Conservation (phyloP, 2,329 filamentous ascomycete genomes). For the Penicillium sp. region DNA sequence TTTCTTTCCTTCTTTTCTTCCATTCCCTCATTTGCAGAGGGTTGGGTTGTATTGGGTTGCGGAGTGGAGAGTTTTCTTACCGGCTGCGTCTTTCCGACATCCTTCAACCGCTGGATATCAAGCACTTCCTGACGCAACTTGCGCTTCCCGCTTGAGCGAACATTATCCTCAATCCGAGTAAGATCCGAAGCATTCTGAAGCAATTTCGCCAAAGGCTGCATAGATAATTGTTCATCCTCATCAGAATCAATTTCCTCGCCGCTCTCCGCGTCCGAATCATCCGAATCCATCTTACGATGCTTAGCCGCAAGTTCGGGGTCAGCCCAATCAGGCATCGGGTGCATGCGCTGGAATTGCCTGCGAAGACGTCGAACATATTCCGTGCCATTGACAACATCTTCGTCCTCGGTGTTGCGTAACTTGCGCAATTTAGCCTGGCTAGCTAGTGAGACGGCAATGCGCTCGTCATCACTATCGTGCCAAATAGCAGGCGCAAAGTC, state of each 20-base stretch:
- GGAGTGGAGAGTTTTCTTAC: conserved; percentile 42
- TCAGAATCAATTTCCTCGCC: conserved; percentile 60
- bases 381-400: conserved; percentile 83
- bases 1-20: background rate
- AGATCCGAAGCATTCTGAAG: conserved; percentile 75
- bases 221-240: conserved; percentile 65
- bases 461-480: conserved; percentile 96
- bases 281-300: conserved; percentile 43
- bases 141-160: conserved; percentile 60
- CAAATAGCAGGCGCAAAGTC: conserved; percentile 58
- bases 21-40: background rate
- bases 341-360: conserved; percentile 70
- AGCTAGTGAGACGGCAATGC: conserved; percentile 80
- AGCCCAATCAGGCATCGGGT: conserved; percentile 67
- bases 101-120: conserved; percentile 86
- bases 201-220: conserved; percentile 77
- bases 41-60: too few relatives aligned
- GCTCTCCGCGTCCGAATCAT: conserved; percentile 49
- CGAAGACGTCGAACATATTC: conserved; percentile 83
- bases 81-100: conserved; percentile 78
- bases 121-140: conserved; percentile 85
- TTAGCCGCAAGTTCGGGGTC: conserved; percentile 54
- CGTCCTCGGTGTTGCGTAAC: conserved; percentile 75
- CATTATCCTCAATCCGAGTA: conserved; percentile 54
- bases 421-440: conserved; percentile 77